Base-by-base conservation (phyloP, 495 filamentous ascomycete genomes). In the Lepidopterella palustris region DNA sequence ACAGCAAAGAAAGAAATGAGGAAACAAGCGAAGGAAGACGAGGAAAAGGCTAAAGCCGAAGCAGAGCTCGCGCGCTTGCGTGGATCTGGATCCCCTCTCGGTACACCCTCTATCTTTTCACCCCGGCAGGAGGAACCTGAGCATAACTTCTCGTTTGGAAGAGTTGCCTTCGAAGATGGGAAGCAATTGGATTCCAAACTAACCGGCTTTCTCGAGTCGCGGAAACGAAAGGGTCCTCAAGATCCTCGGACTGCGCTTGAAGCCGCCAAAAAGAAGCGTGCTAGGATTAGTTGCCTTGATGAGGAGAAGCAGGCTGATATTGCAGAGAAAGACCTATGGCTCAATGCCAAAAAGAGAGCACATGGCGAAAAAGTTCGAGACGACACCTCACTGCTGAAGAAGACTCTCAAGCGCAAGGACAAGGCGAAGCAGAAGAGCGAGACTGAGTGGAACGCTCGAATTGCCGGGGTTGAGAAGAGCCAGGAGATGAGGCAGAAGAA, bases 351-450 rank as follows among this genome's bases (percentile, higher is more conserved):
- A 73, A 89, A 92, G 72, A 85, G 88, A 25, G 90, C 88, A 3
- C 87, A 92, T 62, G 80, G 93, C 26, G 91, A 96, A 70, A 89
- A 90, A 65, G 84, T 96, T n/a, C 80, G 84, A 58, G 90, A 97
- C 61, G 88, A 95, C 70, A 87, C 87, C 53, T 83, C 80, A n/a
- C 71, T 97, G 31, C 80, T 98, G 11, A 95, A 95, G 81, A 96
- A 96, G 79, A 89, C 91, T 1, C 75, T 97, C 58, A 97, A 97
- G 80, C 84, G 92, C 61, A 91, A 95, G 74, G 89, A 95, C 70
- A 85, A 84, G 62, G 76, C 80, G 27, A 98, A 97, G 83, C 86
- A 82, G 74, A 95, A 92, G 81, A 91, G 86, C 68, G 87, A 87
- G 71, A 83, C 84, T 61, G 90, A 93, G 72, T 97, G 95, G 93